These are phyloP conservation scores for Calocera viscosa DNA, from an alignment of 768 basidiomycete species.

Conservation along the genomic window DNA sequence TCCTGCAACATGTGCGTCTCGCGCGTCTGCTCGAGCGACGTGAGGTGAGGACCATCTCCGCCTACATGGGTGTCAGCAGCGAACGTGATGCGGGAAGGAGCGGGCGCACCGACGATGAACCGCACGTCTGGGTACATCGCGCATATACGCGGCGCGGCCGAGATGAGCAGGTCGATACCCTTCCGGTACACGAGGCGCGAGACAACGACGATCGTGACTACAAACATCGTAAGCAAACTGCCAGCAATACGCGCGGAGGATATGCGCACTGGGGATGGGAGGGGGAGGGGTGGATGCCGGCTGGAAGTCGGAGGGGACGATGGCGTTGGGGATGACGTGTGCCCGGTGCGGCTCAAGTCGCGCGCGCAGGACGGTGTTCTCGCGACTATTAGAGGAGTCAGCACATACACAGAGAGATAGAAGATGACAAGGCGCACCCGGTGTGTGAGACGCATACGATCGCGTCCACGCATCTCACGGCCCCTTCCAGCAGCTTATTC, in stretches of 20 bases:
- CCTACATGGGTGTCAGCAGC: conserved; percentile 36
- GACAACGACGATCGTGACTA: conserved; percentile 84
- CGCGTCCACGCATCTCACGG: conserved; percentile 80
- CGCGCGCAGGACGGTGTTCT: conserved; percentile 87
- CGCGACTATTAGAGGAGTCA: conserved; percentile 48
- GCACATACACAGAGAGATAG: not conserved
- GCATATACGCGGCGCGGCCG: conserved; percentile 83
- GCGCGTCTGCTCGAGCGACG: conserved; percentile 89
- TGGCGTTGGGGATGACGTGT: conserved; percentile 88
- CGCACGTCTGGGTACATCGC: conserved; percentile 70
- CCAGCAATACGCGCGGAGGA: not conserved
- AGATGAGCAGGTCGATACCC: conserved; percentile 89
- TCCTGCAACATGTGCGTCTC: conserved; percentile 85
- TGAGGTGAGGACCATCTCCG: conserved; percentile 89
- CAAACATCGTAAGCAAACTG: not conserved
- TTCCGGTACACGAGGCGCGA: conserved; percentile 90
- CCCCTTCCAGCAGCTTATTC: conserved; percentile 83
- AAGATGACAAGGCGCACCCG: conserved; percentile 43
- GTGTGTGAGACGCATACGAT: conserved; percentile 96
- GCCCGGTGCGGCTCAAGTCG: conserved; percentile 48
- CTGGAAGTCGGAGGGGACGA: conserved; percentile 75
- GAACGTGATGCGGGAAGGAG: not conserved
- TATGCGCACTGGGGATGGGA: conserved; percentile 44
- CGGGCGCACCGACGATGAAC: conserved; percentile 66
- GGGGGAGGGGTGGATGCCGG: conserved; percentile 40